A percentile compares a stretch with the other conserved stretches of the same genome.
phyloP scores from a whole-genome alignment of 306 rosid species.

The Lupinus albus region DNA sequence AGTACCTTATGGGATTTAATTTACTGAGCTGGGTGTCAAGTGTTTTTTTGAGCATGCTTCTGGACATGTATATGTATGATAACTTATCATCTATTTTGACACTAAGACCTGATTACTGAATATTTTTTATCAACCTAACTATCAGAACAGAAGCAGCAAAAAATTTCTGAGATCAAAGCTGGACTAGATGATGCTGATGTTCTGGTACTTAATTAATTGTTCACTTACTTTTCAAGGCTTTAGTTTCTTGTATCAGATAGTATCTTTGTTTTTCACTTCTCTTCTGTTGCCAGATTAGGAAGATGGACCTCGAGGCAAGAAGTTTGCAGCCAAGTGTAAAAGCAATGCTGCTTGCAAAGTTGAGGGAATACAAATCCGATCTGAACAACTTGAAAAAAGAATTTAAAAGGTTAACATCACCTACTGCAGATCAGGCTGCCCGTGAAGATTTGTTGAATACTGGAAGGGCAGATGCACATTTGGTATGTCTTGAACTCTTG shows the following conservation, averaged over 20 bases:
- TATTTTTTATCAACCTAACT: slow-evolving; percentile 23
- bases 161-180: slow-evolving; percentile 64
- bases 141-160: slow-evolving; percentile 81
- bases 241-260: not conserved
- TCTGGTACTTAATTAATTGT: slow-evolving; percentile 55
- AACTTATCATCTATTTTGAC: not conserved
- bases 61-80: slow-evolving; percentile 21
- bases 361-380: slow-evolving; percentile 89
- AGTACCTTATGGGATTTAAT: slow-evolving; percentile 16
- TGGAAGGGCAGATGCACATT: slow-evolving; percentile 59
- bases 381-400: slow-evolving; percentile 76
- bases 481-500: slow-evolving; percentile 50
- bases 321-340: slow-evolving; percentile 82
- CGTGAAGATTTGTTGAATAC: slow-evolving; percentile 77
- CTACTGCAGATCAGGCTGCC: slow-evolving; percentile 70
- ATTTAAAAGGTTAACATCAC: slow-evolving; percentile 73
- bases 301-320: slow-evolving; percentile 92
- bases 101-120: slow-evolving; percentile 24
- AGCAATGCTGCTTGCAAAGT: slow-evolving; percentile 80
- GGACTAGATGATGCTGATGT: slow-evolving; percentile 82
- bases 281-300: slow-evolving; percentile 61
- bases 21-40: slow-evolving; percentile 14
- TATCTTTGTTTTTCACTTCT: not conserved
- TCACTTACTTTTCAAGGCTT: not conserved
- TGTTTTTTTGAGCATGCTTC: slow-evolving; percentile 34